These are phyloP conservation scores for Backusella circina DNA, from an alignment of 192 early-diverging fungal species.

Conservation along the genomic window DNA sequence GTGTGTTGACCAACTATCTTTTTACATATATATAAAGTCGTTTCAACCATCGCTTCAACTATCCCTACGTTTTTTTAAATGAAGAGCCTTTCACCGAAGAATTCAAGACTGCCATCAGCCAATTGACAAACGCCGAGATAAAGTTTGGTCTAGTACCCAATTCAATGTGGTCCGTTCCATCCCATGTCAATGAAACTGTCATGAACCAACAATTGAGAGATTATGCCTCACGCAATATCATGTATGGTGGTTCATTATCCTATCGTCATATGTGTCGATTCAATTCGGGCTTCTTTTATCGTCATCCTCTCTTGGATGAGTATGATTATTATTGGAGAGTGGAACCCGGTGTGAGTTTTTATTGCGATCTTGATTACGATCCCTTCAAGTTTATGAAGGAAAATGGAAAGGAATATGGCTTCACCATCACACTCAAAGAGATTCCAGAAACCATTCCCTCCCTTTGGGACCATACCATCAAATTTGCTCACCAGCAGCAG, in stretches of 20 bases:
- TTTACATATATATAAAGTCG: constrained; percentile 33
- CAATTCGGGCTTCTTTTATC: constrained; percentile 55
- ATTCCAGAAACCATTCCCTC: constrained; percentile 48
- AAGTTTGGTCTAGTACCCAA: constrained; percentile 64
- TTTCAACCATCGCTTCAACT: constrained; percentile 67
- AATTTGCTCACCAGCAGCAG: constrained; percentile 27
- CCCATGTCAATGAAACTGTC: constrained; percentile 61
- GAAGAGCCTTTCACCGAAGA: constrained; percentile 63
- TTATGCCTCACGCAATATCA: constrained; percentile 54
- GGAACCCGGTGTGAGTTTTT: constrained; percentile 59
- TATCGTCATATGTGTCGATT: constrained; percentile 90
- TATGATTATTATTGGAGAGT: constrained; percentile 79
- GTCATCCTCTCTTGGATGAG: constrained; percentile 45
- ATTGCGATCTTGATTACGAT: constrained; percentile 56
- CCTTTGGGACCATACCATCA: constrained; percentile 46
- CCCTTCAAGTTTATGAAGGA: constrained; percentile 60
- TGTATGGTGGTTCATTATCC: constrained; percentile 69
- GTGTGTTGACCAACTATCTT: not conserved
- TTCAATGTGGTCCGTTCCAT: constrained; percentile 76
- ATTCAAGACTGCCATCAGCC: constrained; percentile 47
- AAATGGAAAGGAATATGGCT: constrained; percentile 54
- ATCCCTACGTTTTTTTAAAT: constrained; percentile 80
- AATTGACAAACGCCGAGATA: constrained; percentile 50
- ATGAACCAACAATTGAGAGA: constrained; percentile 51
- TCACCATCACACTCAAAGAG: constrained; percentile 51